A percentile compares a stretch with the other conserved stretches of the same genome.
phyloP scores from a whole-genome alignment of 208 protist species.

The Wallacemonas sp. region DNA sequence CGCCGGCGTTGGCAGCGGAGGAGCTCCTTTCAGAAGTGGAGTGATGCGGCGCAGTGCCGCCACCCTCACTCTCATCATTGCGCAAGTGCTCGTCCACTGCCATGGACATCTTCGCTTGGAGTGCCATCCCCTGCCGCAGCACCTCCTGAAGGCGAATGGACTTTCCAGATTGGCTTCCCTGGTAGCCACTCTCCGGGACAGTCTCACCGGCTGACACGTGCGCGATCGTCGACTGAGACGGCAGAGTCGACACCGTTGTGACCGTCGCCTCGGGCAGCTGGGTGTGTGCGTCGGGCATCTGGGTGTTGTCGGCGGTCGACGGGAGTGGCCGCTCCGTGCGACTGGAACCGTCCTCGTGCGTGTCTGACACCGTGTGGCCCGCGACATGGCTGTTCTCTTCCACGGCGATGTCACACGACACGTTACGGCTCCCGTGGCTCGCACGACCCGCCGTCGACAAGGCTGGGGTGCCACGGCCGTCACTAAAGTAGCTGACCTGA shows the following conservation, averaged over 20 bases:
- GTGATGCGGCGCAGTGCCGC: too few relatives aligned
- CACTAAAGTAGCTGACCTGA: slow-evolving; percentile 41
- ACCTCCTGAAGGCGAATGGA: slow-evolving; percentile 23
- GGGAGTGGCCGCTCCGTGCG: neutral
- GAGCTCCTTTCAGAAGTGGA: too few relatives aligned
- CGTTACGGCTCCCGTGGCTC: neutral
- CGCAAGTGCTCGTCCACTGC: slow-evolving; percentile 17
- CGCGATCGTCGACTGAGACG: slow-evolving; percentile 8
- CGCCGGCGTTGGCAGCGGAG: too few relatives aligned
- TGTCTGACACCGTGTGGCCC: neutral
- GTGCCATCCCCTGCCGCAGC: slow-evolving; percentile 30
- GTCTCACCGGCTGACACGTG: neutral
- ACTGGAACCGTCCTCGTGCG: neutral
- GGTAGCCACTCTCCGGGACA: neutral
- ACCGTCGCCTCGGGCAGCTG: neutral
- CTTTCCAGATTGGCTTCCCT: neutral
- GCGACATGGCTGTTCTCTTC: neutral
- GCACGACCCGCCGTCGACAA: too few relatives aligned
- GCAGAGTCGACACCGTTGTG: neutral
- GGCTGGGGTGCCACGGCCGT: neutral
- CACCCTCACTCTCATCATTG: neutral
- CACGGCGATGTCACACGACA: neutral
- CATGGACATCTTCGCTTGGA: slow-evolving; percentile 45
- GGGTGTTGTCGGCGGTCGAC: neutral
- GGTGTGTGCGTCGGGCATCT: neutral